phyloP scores from a whole-genome alignment of 257 asterid species.

The Primulina huaijiensis region DNA sequence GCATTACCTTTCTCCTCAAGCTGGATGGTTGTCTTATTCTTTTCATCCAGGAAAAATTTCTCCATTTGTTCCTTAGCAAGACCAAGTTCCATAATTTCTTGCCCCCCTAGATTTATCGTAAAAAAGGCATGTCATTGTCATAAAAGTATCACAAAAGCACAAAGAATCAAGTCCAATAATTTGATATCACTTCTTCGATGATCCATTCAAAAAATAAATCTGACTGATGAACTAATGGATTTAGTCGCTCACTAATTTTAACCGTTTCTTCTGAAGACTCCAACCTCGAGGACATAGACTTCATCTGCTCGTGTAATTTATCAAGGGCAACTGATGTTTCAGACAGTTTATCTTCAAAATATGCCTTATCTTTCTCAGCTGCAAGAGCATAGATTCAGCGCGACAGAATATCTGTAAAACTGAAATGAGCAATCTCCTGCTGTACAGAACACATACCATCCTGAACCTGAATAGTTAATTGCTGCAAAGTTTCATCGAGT shows the following conservation, averaged over 20 bases:
- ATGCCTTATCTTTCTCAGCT: slow-evolving; percentile 85
- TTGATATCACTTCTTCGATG: slow-evolving; percentile 12
- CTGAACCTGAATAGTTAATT: slow-evolving; percentile 69
- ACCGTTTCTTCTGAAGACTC: slow-evolving; percentile 66
- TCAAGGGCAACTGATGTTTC: slow-evolving; percentile 69
- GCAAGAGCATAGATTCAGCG: slow-evolving; percentile 34
- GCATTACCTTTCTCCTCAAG: slow-evolving; percentile 78
- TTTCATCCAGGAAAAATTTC: slow-evolving; percentile 54
- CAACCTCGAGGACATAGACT: slow-evolving; percentile 61
- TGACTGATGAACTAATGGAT: slow-evolving; percentile 16
- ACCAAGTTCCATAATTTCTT: slow-evolving; percentile 67
- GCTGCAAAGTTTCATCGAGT: slow-evolving; percentile 74
- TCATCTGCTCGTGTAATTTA: slow-evolving; percentile 61
- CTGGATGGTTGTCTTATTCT: slow-evolving; percentile 42
- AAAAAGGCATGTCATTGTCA: slow-evolving; percentile 26
- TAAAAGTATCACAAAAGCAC: slow-evolving; percentile 1
- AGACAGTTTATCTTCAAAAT: slow-evolving; percentile 69
- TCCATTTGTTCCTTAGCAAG: slow-evolving; percentile 56
- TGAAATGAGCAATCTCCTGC: slow-evolving; percentile 10
- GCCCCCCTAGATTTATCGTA: slow-evolving; percentile 57
- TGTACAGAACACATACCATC: slow-evolving; percentile 47
- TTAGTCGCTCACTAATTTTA: slow-evolving; percentile 59
- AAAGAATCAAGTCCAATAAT: neutral
- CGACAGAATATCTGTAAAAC: slow-evolving; percentile 17
- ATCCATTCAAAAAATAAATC: slow-evolving; percentile 19